Evolutionary conservation across 768 basidiomycete genomes (phyloP), one percentile per base, ranked within the genome.

Genomic region (Plicaturopsis crispa): DNA sequence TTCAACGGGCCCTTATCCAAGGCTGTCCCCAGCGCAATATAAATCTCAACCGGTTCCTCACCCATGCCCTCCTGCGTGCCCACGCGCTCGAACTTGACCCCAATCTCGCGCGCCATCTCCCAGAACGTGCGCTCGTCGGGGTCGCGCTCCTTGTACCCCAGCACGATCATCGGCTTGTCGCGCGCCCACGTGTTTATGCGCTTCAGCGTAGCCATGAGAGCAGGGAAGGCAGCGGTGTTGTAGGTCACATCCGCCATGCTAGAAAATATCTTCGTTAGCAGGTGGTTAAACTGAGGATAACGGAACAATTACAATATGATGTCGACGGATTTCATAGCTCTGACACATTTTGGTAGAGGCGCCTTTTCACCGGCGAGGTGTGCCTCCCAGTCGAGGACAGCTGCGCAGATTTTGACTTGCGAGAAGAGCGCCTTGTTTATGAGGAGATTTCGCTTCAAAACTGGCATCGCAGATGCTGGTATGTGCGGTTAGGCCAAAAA

Each of bases 161-260:
- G 53, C 6, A 93, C 43, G 3, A 93, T 62, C 0, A 69, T 47
- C 1, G 74, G 71, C 1, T 66, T 62, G 3, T 60, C 55, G 19
- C 54, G 56, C 19, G 56, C 31, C 5, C 26, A 7, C 18, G 30
- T 28, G 23, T 52, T 50, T 24, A 65, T 41, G 44, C 50, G 40
- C 14, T 28, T 28, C 17, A 94, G 61, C 1, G 88, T 91, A n/a
- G 62, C 61, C 13, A 89, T 57, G 28, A 94, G 74, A 0, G 83
- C 67, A 2, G 84, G 75, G 56, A 94, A 96, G 2, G 88, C 84
- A 1, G 78, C 63, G 1, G 86, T 88, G 61, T 94, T 94, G 64
- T 93, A 94, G 1, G 89, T 83, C 6, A 93, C 87, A 49, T 96
- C 92, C 10, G 90, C 86, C 79, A 93, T 89, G 31, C 90, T 92